These are phyloP conservation scores for Eutrema yunnanense DNA, from an alignment of 345 rosid species.

Conservation along the genomic window DNA sequence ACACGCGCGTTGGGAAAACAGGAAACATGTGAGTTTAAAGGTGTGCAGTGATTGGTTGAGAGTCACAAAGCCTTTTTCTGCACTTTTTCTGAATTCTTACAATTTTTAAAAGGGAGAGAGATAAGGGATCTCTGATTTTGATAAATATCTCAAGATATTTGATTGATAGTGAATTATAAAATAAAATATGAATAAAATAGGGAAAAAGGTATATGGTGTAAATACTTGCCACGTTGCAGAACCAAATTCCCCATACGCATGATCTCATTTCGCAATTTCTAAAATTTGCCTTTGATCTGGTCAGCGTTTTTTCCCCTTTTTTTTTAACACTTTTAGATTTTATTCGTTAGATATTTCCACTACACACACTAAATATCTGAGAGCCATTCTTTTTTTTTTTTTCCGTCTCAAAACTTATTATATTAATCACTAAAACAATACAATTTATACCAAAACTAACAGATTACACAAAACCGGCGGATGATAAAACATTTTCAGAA, in stretches of 20 bases:
- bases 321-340: not conserved
- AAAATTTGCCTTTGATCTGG: slow-evolving; percentile 3
- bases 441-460: too few species aligned
- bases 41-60: slow-evolving; percentile 11
- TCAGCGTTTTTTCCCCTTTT: not conserved
- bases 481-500: too few species aligned
- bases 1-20: slow-evolving; percentile 8
- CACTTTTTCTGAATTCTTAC: slow-evolving; percentile 15
- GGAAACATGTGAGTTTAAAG: not conserved
- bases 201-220: slow-evolving; percentile 11
- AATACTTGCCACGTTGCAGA: slow-evolving; percentile 25
- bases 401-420: too few species aligned
- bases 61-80: slow-evolving; percentile 16
- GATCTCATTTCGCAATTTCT: slow-evolving; percentile 10
- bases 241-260: slow-evolving; percentile 20
- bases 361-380: not conserved
- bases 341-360: not conserved
- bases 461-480: too few species aligned
- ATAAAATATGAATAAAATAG: not conserved
- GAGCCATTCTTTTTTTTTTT: too few species aligned
- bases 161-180: not conserved
- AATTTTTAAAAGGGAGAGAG: not conserved
- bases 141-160: slow-evolving; percentile 31
- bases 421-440: too few species aligned
- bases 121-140: slow-evolving; percentile 24